Evolutionary conservation across 1,284 basidiomycete species (phyloP), one percentile per base, ranked within the genome.

Genomic region (Puccinia hordei): DNA sequence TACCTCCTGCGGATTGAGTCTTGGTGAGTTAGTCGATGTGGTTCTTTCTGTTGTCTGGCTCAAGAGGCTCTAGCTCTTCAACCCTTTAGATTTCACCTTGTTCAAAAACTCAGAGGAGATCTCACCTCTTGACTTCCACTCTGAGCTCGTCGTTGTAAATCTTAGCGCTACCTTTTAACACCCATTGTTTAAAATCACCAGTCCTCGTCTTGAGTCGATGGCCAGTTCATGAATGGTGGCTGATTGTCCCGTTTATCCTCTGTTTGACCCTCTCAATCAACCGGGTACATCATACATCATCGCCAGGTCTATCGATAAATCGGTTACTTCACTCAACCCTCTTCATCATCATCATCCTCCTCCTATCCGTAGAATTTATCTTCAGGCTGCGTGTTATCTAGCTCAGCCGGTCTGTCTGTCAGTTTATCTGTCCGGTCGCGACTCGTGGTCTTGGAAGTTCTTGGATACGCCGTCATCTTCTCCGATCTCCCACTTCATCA

Each of bases 1-100:
- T 59, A 75, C 73, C 59, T 63, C 73, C 73, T 63, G 57, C 73
- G 57, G 59, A 75, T 51, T 75, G 41, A 75, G 33, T 63, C 59
- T 75, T 24, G 57, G 73, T 75, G 59, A 65, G 73, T 75, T 75
- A 51, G 51, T 72, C 27, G 46, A 53, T 72, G 19, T 75, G 57
- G 19, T 75, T 44, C 38, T 65, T 63, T 66, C 27, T n/a, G n/a
- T n/a, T n/a, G n/a, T n/a, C n/a, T 63, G 63, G 63, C 63, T 66
- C 61, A 65, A 38, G 22, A 41, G 35, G 41, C 41, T 44, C 46
- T 22, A 66, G 63, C 33, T 63, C 46, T 55, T 55, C n/a, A 55
- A n/a, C 53, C 24, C 46, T 66, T 38, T 46, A 41, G 63, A 66
- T n/a, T 46, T 44, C 63, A 46, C 63, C 41, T 5, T 44, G 63